Evolutionary conservation across 2,329 filamentous ascomycete genomes (phyloP).

Genomic region (Aspergillus fumigatus): DNA sequence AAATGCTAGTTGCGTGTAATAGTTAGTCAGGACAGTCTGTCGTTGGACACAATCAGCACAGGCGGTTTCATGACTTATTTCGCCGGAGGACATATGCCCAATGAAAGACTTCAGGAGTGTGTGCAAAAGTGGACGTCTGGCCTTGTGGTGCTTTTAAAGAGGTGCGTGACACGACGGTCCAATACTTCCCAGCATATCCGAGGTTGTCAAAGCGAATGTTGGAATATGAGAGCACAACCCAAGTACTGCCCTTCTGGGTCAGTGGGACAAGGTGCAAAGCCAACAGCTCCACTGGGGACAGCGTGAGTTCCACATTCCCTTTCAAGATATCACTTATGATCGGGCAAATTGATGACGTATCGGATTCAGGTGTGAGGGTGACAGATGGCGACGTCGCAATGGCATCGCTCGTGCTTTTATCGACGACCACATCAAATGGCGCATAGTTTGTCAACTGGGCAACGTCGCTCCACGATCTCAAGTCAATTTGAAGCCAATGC

Average conservation of each 20-base stretch:
- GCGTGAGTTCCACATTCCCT: conserved; percentile 3
- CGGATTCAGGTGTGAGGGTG: conserved; percentile 9
- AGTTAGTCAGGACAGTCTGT: not conserved
- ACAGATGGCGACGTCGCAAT: conserved; percentile 26
- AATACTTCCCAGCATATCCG: conserved; percentile 19
- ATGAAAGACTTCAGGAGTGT: conserved; percentile 32
- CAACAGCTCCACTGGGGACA: conserved; percentile 35
- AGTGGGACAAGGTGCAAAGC: conserved; percentile 29
- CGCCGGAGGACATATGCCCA: conserved; percentile 33
- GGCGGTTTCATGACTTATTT: conserved; percentile 12
- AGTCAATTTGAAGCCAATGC: conserved; percentile 28
- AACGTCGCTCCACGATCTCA: conserved; percentile 30
- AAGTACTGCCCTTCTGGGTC: conserved; percentile 23
- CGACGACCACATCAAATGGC: conserved; percentile 31
- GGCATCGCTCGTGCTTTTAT: conserved; percentile 37
- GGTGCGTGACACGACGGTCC: conserved; percentile 26
- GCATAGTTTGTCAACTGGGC: conserved; percentile 19
- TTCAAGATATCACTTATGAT: conserved; percentile 14
- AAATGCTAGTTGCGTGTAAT: not conserved
- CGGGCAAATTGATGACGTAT: conserved; percentile 16
- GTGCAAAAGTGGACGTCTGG: conserved; percentile 20
- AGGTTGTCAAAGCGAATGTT: conserved; percentile 29
- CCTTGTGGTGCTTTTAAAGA: conserved; percentile 30
- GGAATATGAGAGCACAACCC: conserved; percentile 34
- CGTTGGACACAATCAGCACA: not conserved